phyloP scores from a whole-genome alignment of 2,329 filamentous ascomycete species.

The Cryphonectria radicalis region DNA sequence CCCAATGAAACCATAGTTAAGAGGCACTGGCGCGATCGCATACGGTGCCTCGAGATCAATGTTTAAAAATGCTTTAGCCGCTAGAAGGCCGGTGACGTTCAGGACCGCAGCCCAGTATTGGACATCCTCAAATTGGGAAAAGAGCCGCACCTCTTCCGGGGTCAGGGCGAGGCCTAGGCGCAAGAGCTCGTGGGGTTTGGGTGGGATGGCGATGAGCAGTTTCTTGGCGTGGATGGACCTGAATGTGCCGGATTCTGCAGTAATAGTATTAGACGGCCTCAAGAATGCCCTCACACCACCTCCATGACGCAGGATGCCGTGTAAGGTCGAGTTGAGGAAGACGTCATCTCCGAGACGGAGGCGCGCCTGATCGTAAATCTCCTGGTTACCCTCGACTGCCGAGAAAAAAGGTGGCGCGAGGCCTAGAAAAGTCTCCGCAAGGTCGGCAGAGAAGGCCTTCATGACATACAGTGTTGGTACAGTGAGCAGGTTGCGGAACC shows the following conservation, averaged over 20 bases:
- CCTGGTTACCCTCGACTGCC: not conserved
- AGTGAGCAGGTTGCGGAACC: conserved; percentile 10
- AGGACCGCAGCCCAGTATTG: not conserved
- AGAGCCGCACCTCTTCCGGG: not conserved
- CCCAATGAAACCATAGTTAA: not conserved
- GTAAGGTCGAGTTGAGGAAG: not conserved
- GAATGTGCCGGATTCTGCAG: not conserved
- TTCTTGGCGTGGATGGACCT: conserved; percentile 6
- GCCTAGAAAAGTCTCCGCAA: not conserved
- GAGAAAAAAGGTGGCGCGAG: not conserved
- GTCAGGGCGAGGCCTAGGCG: not conserved
- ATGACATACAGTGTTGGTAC: conserved; percentile 2
- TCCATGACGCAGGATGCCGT: not conserved
- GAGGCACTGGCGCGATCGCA: not conserved
- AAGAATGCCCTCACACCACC: not conserved
- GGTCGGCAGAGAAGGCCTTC: conserved; percentile 1
- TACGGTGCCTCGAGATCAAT: not conserved
- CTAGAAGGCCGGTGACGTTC: not conserved
- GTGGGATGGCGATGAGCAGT: conserved; percentile 9
- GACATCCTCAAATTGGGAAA: conserved; percentile 1
- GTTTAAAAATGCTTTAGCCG: not conserved
- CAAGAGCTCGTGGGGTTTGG: not conserved
- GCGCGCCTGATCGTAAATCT: not conserved
- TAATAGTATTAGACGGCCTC: not conserved
- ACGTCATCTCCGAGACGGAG: conserved; percentile 1